These are phyloP conservation scores for Trypanosoma vivax DNA, from an alignment of 208 protist genomes.

Conservation along the genomic window DNA sequence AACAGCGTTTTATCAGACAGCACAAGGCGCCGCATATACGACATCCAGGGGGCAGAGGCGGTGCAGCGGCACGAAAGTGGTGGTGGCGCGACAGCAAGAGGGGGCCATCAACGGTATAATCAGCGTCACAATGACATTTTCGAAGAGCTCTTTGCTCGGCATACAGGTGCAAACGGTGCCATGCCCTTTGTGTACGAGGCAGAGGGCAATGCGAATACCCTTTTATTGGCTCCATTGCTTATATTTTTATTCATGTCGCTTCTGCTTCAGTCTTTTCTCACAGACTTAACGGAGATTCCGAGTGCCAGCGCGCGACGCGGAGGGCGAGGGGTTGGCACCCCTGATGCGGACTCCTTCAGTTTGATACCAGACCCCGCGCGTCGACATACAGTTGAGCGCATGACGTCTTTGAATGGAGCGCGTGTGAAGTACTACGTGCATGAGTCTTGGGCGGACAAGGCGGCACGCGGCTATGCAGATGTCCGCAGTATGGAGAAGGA, in stretches of 20 bases:
- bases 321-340: not conserved
- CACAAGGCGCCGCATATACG: constrained; percentile 79
- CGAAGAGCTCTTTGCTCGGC: constrained; percentile 57
- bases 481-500: constrained; percentile 45
- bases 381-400: constrained; percentile 39
- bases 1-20: constrained; percentile 64
- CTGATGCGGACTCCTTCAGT: constrained; percentile 35
- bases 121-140: constrained; percentile 44
- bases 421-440: constrained; percentile 68
- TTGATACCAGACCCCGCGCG: constrained; percentile 48
- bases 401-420: constrained; percentile 47
- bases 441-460: constrained; percentile 29
- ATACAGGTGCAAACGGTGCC: constrained; percentile 3
- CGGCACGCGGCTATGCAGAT: constrained; percentile 1
- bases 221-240: constrained; percentile 61
- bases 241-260: constrained; percentile 70
- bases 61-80: constrained; percentile 80
- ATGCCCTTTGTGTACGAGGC: constrained; percentile 20
- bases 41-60: constrained; percentile 64
- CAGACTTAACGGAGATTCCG: constrained; percentile 31
- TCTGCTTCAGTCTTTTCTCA: constrained; percentile 58
- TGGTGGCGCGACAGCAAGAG: constrained; percentile 8
- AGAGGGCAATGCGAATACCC: constrained; percentile 33
- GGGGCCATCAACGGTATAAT: constrained; percentile 7
- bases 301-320: constrained; percentile 14